Base-by-base conservation (phyloP, 2,329 filamentous ascomycete species). In the Hypoxylon sp. region DNA sequence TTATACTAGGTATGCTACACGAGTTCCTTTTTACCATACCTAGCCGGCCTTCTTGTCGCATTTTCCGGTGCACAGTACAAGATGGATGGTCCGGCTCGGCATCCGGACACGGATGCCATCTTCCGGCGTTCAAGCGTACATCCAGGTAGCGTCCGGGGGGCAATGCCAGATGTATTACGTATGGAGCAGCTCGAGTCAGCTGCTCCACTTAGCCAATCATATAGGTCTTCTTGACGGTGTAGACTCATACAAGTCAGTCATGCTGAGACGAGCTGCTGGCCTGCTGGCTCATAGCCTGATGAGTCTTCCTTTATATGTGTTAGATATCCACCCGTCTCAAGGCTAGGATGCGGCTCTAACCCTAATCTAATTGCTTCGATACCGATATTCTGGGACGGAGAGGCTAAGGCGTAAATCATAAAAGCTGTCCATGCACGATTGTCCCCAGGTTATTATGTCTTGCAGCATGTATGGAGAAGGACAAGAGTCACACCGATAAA, bases 11-110 rank as follows among this genome's bases (percentile, higher is more conserved):
- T 85, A 0, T 87, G 84, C 11, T 71, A 77, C 68, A 90, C 85
- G 1, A 83, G 84, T 0, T 85, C 82, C 29, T 82, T 79, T 55
- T 91, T 84, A 0, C 89, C 90, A 1, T n/a, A n/a, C n/a, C 89
- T 89, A 0, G 88, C 89, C 5, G 91, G n/a, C 89, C 2, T 87
- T 88, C 64, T 90, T 91, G 70, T 93, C 90, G 60, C 92, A 77
- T 80, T 88, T 86, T 1, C 85, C 82, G 0, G 85, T 84, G 67
- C 89, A 92, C 0, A 89, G 91, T 67, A 85, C 81, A 70, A 91
- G 88, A 10, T 77, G 83, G 38, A 74, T 76, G 17, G 86, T 81
- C 3, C 89, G 79, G 23, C 86, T 77, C 2, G 89, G 87, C 0
- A 90, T 79, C 89, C 90, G 92, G 21, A 92, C 80, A 68, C 82